These are phyloP conservation scores for Podospora australis DNA, from an alignment of 495 filamentous ascomycete species.

Conservation along the genomic window DNA sequence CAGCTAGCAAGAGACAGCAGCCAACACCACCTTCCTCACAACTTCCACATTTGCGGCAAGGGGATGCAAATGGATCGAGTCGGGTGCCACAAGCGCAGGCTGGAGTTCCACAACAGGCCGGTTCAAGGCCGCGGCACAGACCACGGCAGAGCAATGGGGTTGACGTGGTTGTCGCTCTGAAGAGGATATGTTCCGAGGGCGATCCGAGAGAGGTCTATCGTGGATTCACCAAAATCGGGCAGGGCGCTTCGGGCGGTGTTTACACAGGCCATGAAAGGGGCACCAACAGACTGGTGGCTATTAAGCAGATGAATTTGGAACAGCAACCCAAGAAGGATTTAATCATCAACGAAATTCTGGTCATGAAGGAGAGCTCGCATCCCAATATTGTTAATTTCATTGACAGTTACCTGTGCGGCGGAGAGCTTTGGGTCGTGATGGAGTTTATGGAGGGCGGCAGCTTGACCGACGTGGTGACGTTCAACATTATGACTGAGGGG, in stretches of 20 bases:
- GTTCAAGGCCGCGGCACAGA: conserved; percentile 64
- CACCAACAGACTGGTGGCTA: conserved; percentile 83
- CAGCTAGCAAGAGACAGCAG: conserved; percentile 57
- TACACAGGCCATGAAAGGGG: conserved; percentile 84
- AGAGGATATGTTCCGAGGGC: conserved; percentile 80
- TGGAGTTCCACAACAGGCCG: conserved; percentile 35
- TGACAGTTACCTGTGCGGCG: conserved; percentile 82
- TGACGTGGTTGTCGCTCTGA: conserved; percentile 76
- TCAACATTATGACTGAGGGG: conserved; percentile 96
- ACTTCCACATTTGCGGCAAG: conserved; percentile 47
- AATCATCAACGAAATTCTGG: conserved; percentile 97
- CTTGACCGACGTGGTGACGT: conserved; percentile 95
- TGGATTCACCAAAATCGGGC: conserved; percentile 89
- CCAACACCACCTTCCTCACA: conserved; percentile 50
- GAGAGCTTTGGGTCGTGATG: conserved; percentile 98
- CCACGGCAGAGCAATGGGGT: conserved; percentile 63
- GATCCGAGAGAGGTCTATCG: conserved; percentile 85
- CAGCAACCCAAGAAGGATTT: conserved; percentile 98
- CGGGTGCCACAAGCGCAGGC: conserved; percentile 30
- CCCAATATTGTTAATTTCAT: conserved; percentile 99
- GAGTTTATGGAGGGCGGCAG: conserved; percentile 99
- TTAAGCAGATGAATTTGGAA: conserved; percentile 99
- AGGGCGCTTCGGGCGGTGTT: conserved; percentile 94
- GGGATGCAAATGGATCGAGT: conserved; percentile 38
- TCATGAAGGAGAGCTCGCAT: conserved; percentile 98